A percentile compares a stretch with the other conserved stretches of the same genome.
These are phyloP conservation scores for Fusarium gaditjirri DNA, from an alignment of 2,329 filamentous ascomycete species.

Conservation along the genomic window DNA sequence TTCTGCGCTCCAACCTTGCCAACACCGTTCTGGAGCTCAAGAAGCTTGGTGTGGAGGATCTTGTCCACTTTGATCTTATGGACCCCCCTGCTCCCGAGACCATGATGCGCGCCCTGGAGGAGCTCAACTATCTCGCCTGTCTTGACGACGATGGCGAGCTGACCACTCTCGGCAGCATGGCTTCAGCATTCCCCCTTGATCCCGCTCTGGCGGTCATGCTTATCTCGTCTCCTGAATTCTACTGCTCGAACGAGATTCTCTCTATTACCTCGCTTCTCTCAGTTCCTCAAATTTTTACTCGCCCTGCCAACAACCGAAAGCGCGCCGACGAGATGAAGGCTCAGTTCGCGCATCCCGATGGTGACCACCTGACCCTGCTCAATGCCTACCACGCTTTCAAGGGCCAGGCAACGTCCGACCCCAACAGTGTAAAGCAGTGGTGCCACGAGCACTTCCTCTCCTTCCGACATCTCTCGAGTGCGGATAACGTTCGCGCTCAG, in stretches of 20 bases:
- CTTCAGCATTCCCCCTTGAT: slow-evolving; percentile 95
- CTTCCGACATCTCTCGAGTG: slow-evolving; percentile 86
- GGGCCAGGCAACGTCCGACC: slow-evolving; percentile 68
- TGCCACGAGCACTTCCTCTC: slow-evolving; percentile 97
- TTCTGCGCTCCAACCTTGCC: slow-evolving; percentile 91
- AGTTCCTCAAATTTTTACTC: slow-evolving; percentile 92
- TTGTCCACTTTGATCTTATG: slow-evolving; percentile 99
- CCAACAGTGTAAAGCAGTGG: slow-evolving; percentile 83
- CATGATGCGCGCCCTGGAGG: slow-evolving; percentile 96
- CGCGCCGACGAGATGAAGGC: slow-evolving; percentile 98
- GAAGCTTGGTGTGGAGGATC: slow-evolving; percentile 93
- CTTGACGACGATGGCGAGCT: slow-evolving; percentile 96
- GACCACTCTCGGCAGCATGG: slow-evolving; percentile 84
- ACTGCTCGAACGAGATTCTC: slow-evolving; percentile 97
- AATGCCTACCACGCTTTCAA: slow-evolving; percentile 99
- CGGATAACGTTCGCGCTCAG: slow-evolving; percentile 92
- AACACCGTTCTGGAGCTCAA: slow-evolving; percentile 97
- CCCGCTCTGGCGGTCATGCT: slow-evolving; percentile 96
- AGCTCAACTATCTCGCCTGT: slow-evolving; percentile 96
- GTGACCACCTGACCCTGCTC: slow-evolving; percentile 94
- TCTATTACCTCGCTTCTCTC: slow-evolving; percentile 94
- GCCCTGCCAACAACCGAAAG: slow-evolving; percentile 85
- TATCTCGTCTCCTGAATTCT: slow-evolving; percentile 96
- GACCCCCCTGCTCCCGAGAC: slow-evolving; percentile 98
- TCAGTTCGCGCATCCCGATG: slow-evolving; percentile 90